Conservation (phyloP, 139 green algal species). For the Protoeuglena noctilucae region DNA sequence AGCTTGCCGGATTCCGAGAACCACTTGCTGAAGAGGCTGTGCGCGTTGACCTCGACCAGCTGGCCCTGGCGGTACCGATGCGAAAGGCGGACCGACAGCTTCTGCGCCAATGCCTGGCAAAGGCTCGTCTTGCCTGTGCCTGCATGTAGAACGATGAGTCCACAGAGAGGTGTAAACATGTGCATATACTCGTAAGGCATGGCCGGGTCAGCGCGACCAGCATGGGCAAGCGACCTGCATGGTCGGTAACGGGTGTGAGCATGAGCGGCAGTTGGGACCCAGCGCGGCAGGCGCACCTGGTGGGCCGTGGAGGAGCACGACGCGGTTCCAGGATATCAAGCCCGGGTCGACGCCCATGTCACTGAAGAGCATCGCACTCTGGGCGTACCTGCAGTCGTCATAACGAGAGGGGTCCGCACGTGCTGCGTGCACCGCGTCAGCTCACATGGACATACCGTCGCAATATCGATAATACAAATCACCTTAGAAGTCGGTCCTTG, state of each 20-base stretch:
- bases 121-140: constrained; percentile 49
- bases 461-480: not conserved
- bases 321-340: constrained; percentile 72
- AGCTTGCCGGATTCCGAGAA: constrained; percentile 85
- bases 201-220: too few relatives aligned
- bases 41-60: constrained; percentile 91
- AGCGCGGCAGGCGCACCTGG: constrained; percentile 64
- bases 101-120: constrained; percentile 69
- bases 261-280: not conserved
- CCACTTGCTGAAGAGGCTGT: constrained; percentile 87
- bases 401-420: constrained; percentile 57
- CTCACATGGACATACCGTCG: not conserved
- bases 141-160: not conserved
- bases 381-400: constrained; percentile 64
- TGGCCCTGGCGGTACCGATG: constrained; percentile 30
- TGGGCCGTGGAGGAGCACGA: constrained; percentile 80
- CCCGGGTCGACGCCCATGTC: constrained; percentile 48
- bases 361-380: constrained; percentile 68
- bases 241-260: too few relatives aligned
- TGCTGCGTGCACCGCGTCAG: constrained; percentile 55
- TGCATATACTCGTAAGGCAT: not conserved
- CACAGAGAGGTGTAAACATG: not conserved
- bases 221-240: too few relatives aligned
- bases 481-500: not conserved
- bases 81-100: constrained; percentile 34